Conservation (phyloP, 805 yeast genomes). For the Myxozyma neglecta region DNA sequence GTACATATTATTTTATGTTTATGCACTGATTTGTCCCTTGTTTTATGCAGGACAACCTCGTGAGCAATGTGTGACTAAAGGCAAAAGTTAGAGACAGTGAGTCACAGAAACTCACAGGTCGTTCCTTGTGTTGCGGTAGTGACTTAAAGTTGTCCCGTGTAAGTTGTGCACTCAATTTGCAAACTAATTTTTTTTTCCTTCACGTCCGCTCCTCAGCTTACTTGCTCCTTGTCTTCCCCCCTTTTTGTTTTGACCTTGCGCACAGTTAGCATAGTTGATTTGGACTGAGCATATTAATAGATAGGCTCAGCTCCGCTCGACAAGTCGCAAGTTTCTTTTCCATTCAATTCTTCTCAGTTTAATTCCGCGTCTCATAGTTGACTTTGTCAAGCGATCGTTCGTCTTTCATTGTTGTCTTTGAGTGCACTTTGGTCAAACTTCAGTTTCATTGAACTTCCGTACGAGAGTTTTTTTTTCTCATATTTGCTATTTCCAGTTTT, state of each 20-base stretch:
- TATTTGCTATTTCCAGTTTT: background rate
- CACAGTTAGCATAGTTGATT: background rate
- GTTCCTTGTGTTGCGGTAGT: constrained; percentile 6
- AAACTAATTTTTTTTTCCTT: constrained; percentile 22
- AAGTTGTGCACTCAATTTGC: background rate
- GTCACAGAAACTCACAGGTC: constrained; percentile 14
- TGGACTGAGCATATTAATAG: background rate
- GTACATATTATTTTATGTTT: no score
- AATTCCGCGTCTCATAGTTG: background rate
- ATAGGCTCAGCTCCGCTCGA: background rate
- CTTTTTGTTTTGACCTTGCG: constrained; percentile 1
- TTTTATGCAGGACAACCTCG: no score
- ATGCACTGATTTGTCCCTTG: no score
- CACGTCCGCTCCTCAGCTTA: constrained; percentile 4
- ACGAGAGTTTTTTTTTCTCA: background rate
- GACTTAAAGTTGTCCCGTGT: background rate
- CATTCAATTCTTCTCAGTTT: constrained; percentile 7
- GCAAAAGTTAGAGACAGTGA: background rate
- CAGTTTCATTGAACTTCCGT: background rate
- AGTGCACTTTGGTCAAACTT: no score
- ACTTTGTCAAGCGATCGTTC: no score
- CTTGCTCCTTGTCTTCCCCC: constrained; percentile 10
- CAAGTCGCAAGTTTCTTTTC: background rate
- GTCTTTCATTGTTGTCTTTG: no score
- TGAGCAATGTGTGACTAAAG: no score